A percentile compares a stretch with the other conserved stretches of the same genome.
These are phyloP conservation scores for Shiraia bambusicola DNA, from an alignment of 2,329 filamentous ascomycete genomes.

Conservation along the genomic window DNA sequence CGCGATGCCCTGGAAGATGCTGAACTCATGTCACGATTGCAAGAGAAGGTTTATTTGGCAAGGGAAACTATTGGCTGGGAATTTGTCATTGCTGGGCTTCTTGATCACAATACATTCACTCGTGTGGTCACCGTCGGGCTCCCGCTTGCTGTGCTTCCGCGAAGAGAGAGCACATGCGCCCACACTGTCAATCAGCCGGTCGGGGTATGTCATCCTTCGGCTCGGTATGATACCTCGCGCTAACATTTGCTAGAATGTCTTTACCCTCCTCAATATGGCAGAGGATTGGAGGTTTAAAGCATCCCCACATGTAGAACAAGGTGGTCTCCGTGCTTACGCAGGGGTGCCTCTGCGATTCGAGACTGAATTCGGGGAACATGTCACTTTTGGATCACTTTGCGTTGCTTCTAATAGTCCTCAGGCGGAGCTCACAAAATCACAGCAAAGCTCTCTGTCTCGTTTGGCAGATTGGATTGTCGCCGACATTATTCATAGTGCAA, in stretches of 20 bases:
- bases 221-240: constrained; percentile 1
- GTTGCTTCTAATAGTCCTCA: constrained; percentile 44
- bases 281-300: constrained; percentile 49
- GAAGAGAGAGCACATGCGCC: constrained; percentile 50
- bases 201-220: constrained; percentile 25
- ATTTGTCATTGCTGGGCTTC: constrained; percentile 49
- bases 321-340: constrained; percentile 47
- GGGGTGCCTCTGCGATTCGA: constrained; percentile 46
- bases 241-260: constrained; percentile 35
- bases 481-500: constrained; percentile 46
- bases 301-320: constrained; percentile 46
- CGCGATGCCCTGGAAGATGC: constrained; percentile 43
- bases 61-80: constrained; percentile 50
- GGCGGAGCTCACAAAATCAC: constrained; percentile 31
- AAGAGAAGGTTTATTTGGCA: constrained; percentile 47
- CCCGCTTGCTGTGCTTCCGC: constrained; percentile 46
- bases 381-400: constrained; percentile 49
- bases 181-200: constrained; percentile 46
- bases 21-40: constrained; percentile 46
- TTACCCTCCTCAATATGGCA: constrained; percentile 46
- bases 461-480: constrained; percentile 45
- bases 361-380: constrained; percentile 44
- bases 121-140: constrained; percentile 48
- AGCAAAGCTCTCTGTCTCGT: constrained; percentile 40
- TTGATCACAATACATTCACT: constrained; percentile 48